Percentiles rank a stretch among this genome's conserved stretches.
Evolutionary conservation across 163 green algal species (phyloP).

Genomic region (Scenedesmus sp.): DNA sequence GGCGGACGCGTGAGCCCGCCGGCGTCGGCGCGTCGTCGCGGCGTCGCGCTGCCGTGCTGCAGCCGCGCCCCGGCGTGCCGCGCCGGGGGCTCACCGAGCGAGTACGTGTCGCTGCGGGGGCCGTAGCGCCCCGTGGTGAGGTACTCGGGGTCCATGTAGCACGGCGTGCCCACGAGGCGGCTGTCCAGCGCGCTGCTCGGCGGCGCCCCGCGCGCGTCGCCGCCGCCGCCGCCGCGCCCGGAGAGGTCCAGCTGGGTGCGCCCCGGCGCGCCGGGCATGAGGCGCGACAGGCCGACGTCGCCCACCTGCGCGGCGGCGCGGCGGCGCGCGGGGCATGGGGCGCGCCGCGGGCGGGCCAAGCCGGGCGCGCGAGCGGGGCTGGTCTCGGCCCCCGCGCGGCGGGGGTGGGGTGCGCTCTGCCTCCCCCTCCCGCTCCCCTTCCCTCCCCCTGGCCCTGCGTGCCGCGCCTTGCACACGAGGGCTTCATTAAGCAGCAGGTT

Average conservation of each 20-base stretch:
- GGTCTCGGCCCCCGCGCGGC: too few relatives aligned
- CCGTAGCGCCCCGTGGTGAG: constrained; percentile 52
- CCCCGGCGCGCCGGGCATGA: constrained; percentile 28
- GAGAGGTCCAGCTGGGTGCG: not conserved
- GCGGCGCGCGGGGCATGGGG: too few relatives aligned
- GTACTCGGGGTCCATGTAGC: constrained; percentile 63
- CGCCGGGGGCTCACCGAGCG: constrained; percentile 45
- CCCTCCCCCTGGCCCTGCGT: too few relatives aligned
- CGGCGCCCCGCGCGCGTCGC: not conserved
- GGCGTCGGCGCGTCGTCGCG: too few relatives aligned
- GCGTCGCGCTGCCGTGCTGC: too few relatives aligned
- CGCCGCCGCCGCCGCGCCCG: not conserved
- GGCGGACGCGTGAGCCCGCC: too few relatives aligned
- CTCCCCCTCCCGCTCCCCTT: too few relatives aligned
- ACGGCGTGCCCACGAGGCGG: constrained; percentile 54
- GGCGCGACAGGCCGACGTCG: constrained; percentile 58
- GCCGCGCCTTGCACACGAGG: constrained; percentile 38
- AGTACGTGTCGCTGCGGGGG: constrained; percentile 52
- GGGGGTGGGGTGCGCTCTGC: too few relatives aligned
- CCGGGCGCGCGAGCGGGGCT: too few relatives aligned
- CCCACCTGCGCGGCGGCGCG: constrained; percentile 50
- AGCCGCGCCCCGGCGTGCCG: not conserved
- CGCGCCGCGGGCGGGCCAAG: too few relatives aligned
- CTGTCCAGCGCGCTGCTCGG: constrained; percentile 47
- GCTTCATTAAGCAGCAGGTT: constrained; percentile 39